These are phyloP conservation scores for Kodamaea derodonti DNA, from an alignment of 1,139 yeast species.

Conservation along the genomic window DNA sequence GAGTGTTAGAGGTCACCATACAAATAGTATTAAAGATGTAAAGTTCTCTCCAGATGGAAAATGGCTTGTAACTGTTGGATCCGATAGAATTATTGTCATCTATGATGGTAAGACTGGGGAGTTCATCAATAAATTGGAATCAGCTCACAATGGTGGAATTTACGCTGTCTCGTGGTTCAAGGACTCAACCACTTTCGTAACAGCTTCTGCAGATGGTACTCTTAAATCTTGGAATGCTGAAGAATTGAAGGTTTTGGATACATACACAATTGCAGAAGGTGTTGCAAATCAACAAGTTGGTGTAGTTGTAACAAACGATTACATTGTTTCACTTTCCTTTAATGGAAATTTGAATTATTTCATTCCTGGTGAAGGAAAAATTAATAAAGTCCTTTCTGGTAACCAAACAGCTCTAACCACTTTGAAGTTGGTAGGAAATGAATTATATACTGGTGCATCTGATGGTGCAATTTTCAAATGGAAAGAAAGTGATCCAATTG, in stretches of 20 bases:
- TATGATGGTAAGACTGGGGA: conserved; percentile 92
- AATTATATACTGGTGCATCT: conserved; percentile 66
- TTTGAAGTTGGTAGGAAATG: conserved; percentile 17
- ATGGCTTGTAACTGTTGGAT: conserved; percentile 75
- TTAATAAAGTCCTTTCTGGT: conserved; percentile 54
- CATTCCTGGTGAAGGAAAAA: conserved; percentile 29
- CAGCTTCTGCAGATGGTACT: conserved; percentile 81
- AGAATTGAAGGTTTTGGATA: conserved; percentile 20
- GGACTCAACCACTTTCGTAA: conserved; percentile 54
- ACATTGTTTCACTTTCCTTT: conserved; percentile 62
- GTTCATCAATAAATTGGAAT: conserved; percentile 48
- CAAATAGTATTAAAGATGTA: conserved; percentile 77
- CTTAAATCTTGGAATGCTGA: conserved; percentile 61
- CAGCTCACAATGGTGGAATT: conserved; percentile 74
- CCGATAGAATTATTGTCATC: conserved; percentile 72
- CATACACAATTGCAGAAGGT: conserved; percentile 40
- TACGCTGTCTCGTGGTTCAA: conserved; percentile 72
- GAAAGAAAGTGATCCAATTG: conserved; percentile 36
- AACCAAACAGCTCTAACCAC: conserved; percentile 80
- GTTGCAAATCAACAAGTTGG: conserved; percentile 77
- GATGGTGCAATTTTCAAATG: conserved; percentile 75
- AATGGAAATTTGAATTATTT: conserved; percentile 71
- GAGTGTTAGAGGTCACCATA: conserved; percentile 70
- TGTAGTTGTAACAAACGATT: conserved; percentile 57
- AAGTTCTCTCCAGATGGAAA: conserved; percentile 77